These are phyloP conservation scores for Skeletonema grethae DNA, from an alignment of 108 stramenopile species.

Conservation along the genomic window DNA sequence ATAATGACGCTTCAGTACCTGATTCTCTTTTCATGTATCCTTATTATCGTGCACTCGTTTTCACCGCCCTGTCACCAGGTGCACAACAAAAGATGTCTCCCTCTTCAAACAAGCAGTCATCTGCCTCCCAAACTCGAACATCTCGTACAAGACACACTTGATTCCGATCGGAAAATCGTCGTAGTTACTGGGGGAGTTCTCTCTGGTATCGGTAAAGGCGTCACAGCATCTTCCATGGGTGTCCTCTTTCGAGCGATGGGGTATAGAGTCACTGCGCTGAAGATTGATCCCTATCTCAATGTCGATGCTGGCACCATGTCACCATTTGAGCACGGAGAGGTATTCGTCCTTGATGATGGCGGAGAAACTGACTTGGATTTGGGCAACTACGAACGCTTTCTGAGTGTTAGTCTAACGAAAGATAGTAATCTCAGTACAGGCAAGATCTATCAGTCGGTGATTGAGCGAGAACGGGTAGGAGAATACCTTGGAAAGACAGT, in stretches of 20 bases:
- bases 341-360: slow-evolving; percentile 96
- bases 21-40: not conserved
- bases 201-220: slow-evolving; percentile 97
- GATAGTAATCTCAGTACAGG: slow-evolving; percentile 98
- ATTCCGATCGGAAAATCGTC: slow-evolving; percentile 53
- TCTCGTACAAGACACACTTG: slow-evolving; percentile 30
- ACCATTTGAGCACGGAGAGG: slow-evolving; percentile 96
- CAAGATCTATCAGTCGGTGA: slow-evolving; percentile 95
- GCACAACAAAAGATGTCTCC: not conserved
- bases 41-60: not conserved
- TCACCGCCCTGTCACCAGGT: not conserved
- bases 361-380: slow-evolving; percentile 99
- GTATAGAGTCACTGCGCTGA: slow-evolving; percentile 94
- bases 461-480: slow-evolving; percentile 93
- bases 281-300: slow-evolving; percentile 99
- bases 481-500: slow-evolving; percentile 99
- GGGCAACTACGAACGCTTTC: slow-evolving; percentile 98
- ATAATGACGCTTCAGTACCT: not conserved
- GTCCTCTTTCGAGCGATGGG: slow-evolving; percentile 92
- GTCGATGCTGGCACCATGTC: slow-evolving; percentile 97
- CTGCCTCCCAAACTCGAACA: slow-evolving; percentile 29
- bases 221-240: slow-evolving; percentile 97
- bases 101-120: slow-evolving; percentile 6
- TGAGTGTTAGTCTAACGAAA: slow-evolving; percentile 83
- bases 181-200: slow-evolving; percentile 99